Conservation (phyloP, 2,329 filamentous ascomycete genomes). For the Bertia moriformis region DNA sequence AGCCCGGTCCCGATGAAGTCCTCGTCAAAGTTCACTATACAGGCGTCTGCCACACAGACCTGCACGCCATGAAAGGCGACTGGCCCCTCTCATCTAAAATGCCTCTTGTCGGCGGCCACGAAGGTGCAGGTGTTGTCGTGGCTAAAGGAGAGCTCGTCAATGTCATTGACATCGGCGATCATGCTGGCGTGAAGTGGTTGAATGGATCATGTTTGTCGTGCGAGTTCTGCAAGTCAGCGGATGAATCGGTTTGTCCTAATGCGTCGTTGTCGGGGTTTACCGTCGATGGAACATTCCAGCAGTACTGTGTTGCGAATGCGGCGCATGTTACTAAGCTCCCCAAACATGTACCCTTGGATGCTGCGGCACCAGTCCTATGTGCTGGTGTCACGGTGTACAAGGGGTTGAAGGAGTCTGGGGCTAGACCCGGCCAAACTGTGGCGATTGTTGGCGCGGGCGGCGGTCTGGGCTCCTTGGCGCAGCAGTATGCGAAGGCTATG, state of each 20-base stretch:
- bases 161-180: conserved; percentile 50
- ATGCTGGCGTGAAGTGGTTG: conserved; percentile 58
- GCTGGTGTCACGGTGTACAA: conserved; percentile 61
- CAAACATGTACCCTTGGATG: conserved; percentile 45
- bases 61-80: conserved; percentile 47
- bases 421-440: conserved; percentile 46
- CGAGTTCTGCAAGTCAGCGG: conserved; percentile 50
- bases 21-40: conserved; percentile 39
- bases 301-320: conserved; percentile 55
- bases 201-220: conserved; percentile 54
- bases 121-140: conserved; percentile 51
- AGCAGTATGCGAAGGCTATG: conserved; percentile 60
- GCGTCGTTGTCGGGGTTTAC: conserved; percentile 55
- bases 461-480: conserved; percentile 48
- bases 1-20: conserved; percentile 77
- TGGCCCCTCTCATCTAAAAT: conserved; percentile 55
- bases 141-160: conserved; percentile 45
- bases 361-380: conserved; percentile 50
- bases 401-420: conserved; percentile 53
- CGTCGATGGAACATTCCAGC: conserved; percentile 58
- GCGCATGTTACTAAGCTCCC: conserved; percentile 49
- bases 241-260: conserved; percentile 52
- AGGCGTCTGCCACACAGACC: not conserved
- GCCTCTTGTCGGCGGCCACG: conserved; percentile 51
- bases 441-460: conserved; percentile 59